phyloP scores from a whole-genome alignment of 2,329 filamentous ascomycete species.

The Dothiorella sarmentorum region DNA sequence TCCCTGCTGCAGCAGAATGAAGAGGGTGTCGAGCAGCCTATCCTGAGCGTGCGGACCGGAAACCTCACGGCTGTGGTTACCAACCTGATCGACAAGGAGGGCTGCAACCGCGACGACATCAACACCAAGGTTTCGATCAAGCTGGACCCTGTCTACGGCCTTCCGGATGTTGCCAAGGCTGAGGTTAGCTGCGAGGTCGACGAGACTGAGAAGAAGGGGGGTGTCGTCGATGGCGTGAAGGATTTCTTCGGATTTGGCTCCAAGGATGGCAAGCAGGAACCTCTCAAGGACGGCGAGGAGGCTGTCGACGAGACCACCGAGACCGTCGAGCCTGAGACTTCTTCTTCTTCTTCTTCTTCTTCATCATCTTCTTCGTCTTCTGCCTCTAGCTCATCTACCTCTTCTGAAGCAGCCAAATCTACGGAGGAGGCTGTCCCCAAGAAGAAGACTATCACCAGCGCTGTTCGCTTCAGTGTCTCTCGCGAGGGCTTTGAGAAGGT shows the following conservation, averaged over 20 bases:
- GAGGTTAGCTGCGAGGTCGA: slow-evolving; percentile 83
- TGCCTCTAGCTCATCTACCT: slow-evolving; percentile 46
- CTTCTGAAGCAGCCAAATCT: slow-evolving; percentile 49
- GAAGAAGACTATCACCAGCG: slow-evolving; percentile 51
- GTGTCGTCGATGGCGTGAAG: slow-evolving; percentile 90
- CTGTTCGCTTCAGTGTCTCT: slow-evolving; percentile 46
- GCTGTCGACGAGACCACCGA: slow-evolving; percentile 50
- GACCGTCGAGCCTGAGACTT: slow-evolving; percentile 33
- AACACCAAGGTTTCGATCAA: slow-evolving; percentile 75
- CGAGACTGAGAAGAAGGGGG: slow-evolving; percentile 59
- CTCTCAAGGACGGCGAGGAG: slow-evolving; percentile 55
- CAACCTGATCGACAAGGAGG: slow-evolving; percentile 72
- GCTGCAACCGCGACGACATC: slow-evolving; percentile 73
- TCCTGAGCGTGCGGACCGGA: slow-evolving; percentile 67
- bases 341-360: slow-evolving; percentile 37
- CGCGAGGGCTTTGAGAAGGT: slow-evolving; percentile 51
- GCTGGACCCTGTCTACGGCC: slow-evolving; percentile 68
- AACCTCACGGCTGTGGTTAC: slow-evolving; percentile 85
- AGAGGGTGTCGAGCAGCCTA: slow-evolving; percentile 53
- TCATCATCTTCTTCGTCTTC: slow-evolving; percentile 47
- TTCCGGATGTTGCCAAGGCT: slow-evolving; percentile 74
- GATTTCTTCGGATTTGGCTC: slow-evolving; percentile 92
- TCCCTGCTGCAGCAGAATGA: slow-evolving; percentile 71
- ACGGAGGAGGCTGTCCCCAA: slow-evolving; percentile 44
- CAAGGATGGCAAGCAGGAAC: slow-evolving; percentile 74